Base-by-base conservation (phyloP, 305 asterid species). In the Caryopteris hybrid region DNA sequence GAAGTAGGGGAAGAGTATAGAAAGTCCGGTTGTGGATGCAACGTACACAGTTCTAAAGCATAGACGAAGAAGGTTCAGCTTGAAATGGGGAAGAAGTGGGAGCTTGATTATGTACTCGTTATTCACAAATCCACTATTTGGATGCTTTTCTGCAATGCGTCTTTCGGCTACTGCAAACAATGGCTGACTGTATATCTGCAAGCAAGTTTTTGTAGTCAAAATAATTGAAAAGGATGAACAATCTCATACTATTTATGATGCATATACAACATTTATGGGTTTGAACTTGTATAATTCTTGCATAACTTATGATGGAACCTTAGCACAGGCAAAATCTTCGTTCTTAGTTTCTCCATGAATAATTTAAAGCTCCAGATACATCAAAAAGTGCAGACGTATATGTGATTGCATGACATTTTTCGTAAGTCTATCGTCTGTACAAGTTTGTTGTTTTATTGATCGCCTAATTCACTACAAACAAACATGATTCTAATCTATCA, bases 1-100 rank as follows among this genome's bases (percentile, higher is more conserved):
- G 79, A 85, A 87, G 81, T 76, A 85, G 23, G 95, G 95, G 70
- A 83, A 81, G 3, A 77, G 56, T 33, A 85, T 51, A 1, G 89
- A 80, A 2, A 85, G 62, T 21, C 50, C 77, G 0, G 89, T 83
- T 2, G 85, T 86, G 5, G 86, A 76, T 36, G 80, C 81, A 55
- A 85, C 95, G 12, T 87, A 87, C 1, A 65, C 77, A 46, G 85
- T 81, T 69, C 78, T 61, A 55, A 74, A 74, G 66, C 78, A 74
- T 6, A 74, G 61, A 20, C 92, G 80, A 34, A 84, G 80, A 58
- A 70, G 74, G 71, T 84, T 90, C 80, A 84, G 13, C 73, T 65
- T 77, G 27, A 84, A 69, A 60, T 17, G 64, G 0, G 89, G 82
- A 47, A 86, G 42, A 8, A 64, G 45, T 9, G 92, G 96, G 72